These are phyloP conservation scores for Neospermospora avenae DNA, from an alignment of 2,329 filamentous ascomycete genomes.

Conservation along the genomic window DNA sequence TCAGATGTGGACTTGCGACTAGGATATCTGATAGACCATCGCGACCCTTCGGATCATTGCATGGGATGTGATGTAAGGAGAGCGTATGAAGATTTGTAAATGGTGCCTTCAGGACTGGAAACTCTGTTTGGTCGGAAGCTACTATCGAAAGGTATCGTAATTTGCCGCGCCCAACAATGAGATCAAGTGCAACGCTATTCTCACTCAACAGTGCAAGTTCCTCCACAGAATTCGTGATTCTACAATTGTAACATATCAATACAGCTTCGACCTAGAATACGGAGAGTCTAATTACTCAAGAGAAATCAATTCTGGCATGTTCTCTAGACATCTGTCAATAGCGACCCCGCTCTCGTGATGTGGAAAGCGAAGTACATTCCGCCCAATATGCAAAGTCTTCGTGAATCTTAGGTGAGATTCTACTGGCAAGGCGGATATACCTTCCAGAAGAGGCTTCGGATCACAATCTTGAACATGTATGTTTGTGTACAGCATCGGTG, in stretches of 20 bases:
- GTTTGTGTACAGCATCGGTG: background rate
- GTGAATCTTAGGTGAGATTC: background rate
- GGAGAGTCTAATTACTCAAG: background rate
- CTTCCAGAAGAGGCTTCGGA: background rate
- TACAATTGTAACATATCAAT: background rate
- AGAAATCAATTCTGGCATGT: background rate
- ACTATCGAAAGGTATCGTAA: background rate
- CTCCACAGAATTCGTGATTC: background rate
- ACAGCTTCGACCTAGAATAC: too few species aligned
- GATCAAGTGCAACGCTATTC: background rate
- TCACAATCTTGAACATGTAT: background rate
- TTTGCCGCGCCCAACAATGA: background rate
- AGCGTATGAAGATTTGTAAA: background rate
- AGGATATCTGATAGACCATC: background rate
- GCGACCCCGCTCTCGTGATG: background rate
- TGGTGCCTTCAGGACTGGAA: background rate
- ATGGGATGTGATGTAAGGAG: background rate
- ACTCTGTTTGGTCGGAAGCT: background rate
- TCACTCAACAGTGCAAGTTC: background rate
- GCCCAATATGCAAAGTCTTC: background rate
- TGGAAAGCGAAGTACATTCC: constrained; percentile 1
- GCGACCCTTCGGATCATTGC: background rate
- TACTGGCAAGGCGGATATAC: background rate
- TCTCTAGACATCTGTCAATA: background rate
- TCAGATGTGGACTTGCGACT: background rate